Percentiles rank a stretch among this genome's conserved stretches.
Conservation (phyloP, 2,329 filamentous ascomycete genomes). For the Aspergillus udagawae region DNA sequence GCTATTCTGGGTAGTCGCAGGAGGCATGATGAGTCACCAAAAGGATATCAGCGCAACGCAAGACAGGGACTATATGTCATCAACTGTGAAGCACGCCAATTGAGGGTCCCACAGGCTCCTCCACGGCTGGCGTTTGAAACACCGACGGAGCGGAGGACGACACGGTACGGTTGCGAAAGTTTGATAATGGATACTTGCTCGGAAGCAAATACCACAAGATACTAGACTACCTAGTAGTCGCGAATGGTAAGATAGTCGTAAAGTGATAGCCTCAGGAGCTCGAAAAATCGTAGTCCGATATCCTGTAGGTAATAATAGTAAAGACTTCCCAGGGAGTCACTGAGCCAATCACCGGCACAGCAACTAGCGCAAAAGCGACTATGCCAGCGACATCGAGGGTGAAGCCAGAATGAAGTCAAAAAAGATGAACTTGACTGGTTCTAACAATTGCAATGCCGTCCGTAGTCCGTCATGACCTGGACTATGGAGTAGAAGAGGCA, state of each 20-base stretch:
- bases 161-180: background rate
- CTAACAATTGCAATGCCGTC: background rate
- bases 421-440: background rate
- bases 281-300: background rate
- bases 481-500: background rate
- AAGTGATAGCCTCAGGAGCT: background rate
- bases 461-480: background rate
- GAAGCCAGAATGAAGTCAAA: background rate
- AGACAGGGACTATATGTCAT: background rate
- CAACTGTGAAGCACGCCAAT: background rate
- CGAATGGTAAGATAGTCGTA: background rate
- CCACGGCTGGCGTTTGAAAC: background rate
- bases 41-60: background rate
- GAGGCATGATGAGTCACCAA: conserved; percentile 28
- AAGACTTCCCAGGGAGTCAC: background rate
- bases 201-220: background rate
- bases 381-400: background rate
- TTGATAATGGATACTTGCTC: background rate
- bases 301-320: background rate
- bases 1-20: conserved; percentile 26
- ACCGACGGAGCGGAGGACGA: background rate
- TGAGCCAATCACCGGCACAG: background rate
- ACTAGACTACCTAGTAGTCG: background rate
- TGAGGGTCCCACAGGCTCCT: background rate
- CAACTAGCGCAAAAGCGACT: background rate